Percentiles rank a stretch among this genome's conserved stretches.
These are phyloP conservation scores for Barbarea vulgaris DNA, from an alignment of 345 rosid species.

Conservation along the genomic window DNA sequence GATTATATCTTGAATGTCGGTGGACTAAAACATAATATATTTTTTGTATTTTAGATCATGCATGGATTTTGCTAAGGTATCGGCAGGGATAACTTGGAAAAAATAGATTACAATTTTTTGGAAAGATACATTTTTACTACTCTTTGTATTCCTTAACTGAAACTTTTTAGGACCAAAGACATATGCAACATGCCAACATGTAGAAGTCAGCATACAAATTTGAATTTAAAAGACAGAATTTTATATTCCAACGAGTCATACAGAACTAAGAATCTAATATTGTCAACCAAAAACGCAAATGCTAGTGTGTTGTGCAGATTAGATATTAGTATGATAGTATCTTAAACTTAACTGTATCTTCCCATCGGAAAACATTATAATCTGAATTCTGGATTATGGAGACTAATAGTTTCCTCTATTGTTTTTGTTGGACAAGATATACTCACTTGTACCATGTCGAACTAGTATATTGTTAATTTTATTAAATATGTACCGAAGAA, in stretches of 20 bases:
- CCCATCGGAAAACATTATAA: not conserved
- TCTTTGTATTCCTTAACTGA: not conserved
- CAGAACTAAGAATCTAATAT: not conserved
- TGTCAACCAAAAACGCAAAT: not conserved
- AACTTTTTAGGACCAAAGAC: not conserved
- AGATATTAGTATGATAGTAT: not conserved
- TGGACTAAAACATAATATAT: not conserved
- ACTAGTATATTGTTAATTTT: not conserved
- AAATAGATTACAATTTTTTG: not conserved
- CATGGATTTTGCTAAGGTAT: not conserved
- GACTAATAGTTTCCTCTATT: not conserved
- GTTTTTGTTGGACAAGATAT: not conserved
- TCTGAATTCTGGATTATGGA: not conserved
- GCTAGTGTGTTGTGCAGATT: not conserved
- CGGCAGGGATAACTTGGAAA: not conserved
- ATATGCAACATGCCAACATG: not conserved
- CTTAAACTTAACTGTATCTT: not conserved
- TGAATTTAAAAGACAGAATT: not conserved
- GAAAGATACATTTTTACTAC: not conserved
- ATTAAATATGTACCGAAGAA: not conserved
- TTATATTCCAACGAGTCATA: not conserved
- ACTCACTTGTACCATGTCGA: not conserved
- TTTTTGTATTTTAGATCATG: not conserved
- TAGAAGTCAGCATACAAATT: not conserved
- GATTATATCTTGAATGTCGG: constrained; percentile 3